Conservation (phyloP, 2,329 filamentous ascomycete genomes). For the Colletotrichum sp. region DNA sequence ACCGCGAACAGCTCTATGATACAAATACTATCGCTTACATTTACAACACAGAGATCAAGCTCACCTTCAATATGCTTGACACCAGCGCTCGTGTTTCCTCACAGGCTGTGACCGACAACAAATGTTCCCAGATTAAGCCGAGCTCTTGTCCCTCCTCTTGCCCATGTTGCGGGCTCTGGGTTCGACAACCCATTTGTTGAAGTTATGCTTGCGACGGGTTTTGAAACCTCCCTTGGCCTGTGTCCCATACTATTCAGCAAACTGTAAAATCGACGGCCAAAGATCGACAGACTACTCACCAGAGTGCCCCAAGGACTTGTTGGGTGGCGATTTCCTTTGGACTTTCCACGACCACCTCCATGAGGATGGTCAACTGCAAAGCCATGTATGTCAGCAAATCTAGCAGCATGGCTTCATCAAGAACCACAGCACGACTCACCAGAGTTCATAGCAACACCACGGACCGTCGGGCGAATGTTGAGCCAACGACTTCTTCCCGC, state of each 20-base stretch:
- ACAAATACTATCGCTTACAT: conserved; percentile 17
- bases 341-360: conserved; percentile 98
- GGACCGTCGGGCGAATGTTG: conserved; percentile 91
- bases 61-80: not conserved
- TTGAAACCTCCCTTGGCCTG: conserved; percentile 88
- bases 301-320: conserved; percentile 96
- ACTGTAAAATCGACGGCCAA: not conserved
- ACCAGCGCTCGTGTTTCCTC: not conserved
- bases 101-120: not conserved
- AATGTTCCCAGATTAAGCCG: not conserved
- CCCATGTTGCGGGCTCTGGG: conserved; percentile 88
- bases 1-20: conserved; percentile 9
- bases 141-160: conserved; percentile 73
- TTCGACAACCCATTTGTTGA: conserved; percentile 90
- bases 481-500: conserved; percentile 93
- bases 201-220: conserved; percentile 85
- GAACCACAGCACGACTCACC: conserved; percentile 54
- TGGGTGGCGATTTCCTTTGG: conserved; percentile 95
- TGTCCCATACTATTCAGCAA: conserved; percentile 30
- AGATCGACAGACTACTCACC: conserved; percentile 60
- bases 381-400: not conserved
- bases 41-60: conserved; percentile 1
- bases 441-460: conserved; percentile 99
- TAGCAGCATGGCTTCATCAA: not conserved
- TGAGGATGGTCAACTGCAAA: conserved; percentile 86